Conservation (phyloP, 257 asterid genomes). For the Solanum chaucha region DNA sequence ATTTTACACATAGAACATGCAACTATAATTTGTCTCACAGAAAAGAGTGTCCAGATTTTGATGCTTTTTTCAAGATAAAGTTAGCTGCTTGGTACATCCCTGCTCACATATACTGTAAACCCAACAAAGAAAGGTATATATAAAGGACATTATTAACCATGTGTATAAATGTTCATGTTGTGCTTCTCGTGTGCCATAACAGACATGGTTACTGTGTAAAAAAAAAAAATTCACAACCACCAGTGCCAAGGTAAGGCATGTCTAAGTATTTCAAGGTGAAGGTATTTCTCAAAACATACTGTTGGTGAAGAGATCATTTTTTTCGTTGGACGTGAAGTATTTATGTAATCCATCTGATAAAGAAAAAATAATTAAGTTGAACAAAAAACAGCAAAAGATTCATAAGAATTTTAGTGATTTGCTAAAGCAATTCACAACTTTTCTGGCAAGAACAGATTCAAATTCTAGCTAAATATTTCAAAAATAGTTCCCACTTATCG, state of each 20-base stretch:
- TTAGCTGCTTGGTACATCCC: background rate
- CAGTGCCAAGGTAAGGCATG: background rate
- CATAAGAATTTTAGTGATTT: background rate
- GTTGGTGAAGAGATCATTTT: no score
- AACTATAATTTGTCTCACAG: no score
- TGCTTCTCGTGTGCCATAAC: no score
- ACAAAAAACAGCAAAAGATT: background rate
- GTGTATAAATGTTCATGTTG: background rate
- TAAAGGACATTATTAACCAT: background rate
- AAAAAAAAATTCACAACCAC: background rate
- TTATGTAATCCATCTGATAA: slow-evolving; percentile 75
- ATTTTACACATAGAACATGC: no score
- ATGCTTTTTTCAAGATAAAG: background rate
- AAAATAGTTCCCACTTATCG: background rate
- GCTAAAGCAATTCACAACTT: background rate
- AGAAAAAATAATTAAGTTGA: background rate
- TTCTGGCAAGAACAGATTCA: background rate
- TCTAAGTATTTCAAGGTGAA: no score
- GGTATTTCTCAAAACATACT: background rate
- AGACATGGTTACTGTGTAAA: background rate
- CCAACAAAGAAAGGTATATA: background rate
- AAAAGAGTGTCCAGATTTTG: background rate
- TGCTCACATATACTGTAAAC: background rate
- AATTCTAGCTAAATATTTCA: background rate
- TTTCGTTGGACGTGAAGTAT: slow-evolving; percentile 56